Percentiles rank a stretch among this genome's conserved stretches.
Evolutionary conservation across 208 protist species (phyloP).

Genomic region (Leishmania mexicana): DNA sequence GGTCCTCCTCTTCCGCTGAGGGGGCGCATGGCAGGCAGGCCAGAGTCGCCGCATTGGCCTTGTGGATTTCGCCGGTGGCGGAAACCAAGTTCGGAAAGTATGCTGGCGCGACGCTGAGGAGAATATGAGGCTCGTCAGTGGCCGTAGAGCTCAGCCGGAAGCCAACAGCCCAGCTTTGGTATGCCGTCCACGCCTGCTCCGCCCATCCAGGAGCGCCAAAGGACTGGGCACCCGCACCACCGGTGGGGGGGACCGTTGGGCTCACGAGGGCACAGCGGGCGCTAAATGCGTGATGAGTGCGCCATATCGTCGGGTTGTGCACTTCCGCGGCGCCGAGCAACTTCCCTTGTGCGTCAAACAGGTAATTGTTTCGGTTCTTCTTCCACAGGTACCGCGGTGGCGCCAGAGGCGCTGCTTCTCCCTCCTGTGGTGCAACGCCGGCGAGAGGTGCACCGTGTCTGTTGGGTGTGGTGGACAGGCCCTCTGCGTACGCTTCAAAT

Average conservation of each 20-base stretch:
- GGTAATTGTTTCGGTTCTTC: conserved; percentile 32
- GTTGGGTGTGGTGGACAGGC: conserved; percentile 13
- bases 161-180: conserved; percentile 49
- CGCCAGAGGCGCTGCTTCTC: conserved; percentile 10
- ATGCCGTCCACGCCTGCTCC: conserved; percentile 28
- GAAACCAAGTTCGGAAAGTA: conserved; percentile 48
- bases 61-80: conserved; percentile 12
- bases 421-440: background rate
- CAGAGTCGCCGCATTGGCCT: conserved; percentile 18
- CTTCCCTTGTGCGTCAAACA: conserved; percentile 35
- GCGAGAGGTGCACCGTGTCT: background rate
- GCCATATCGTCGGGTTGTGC: conserved; percentile 52
- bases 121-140: conserved; percentile 52
- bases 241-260: background rate
- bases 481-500: conserved; percentile 49
- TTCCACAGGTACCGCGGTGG: conserved; percentile 35
- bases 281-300: conserved; percentile 77
- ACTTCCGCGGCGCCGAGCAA: conserved; percentile 32
- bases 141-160: conserved; percentile 45
- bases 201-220: conserved; percentile 10
- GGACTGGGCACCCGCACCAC: background rate
- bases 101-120: conserved; percentile 73
- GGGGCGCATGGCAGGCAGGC: conserved; percentile 17
- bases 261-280: conserved; percentile 52
- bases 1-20: conserved; percentile 42